Conservation (phyloP, 129 eudicot genomes). For the Saposhnikovia divaricata region DNA sequence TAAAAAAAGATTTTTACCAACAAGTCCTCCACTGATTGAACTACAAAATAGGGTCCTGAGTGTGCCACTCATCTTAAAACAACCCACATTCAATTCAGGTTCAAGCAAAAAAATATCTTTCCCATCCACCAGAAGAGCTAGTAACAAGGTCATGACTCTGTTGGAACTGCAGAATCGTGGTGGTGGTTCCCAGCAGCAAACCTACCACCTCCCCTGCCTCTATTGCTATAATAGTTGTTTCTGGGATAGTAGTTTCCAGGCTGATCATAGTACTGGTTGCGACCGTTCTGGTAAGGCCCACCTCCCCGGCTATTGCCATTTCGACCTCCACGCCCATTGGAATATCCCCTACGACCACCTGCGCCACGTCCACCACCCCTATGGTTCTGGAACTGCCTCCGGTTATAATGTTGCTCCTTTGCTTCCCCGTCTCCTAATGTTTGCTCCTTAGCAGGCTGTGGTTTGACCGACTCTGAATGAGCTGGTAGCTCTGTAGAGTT, state of each 20-base stretch:
- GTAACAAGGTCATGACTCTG: conserved; percentile 28
- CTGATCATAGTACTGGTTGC: conserved; percentile 64
- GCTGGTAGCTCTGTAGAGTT: conserved; percentile 23
- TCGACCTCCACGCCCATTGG: conserved; percentile 71
- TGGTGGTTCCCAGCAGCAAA: conserved; percentile 39
- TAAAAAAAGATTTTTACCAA: background rate
- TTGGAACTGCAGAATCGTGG: conserved; percentile 22
- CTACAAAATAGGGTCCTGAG: conserved; percentile 17
- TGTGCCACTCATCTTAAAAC: conserved; percentile 10
- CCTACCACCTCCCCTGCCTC: conserved; percentile 59
- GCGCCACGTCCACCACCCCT: conserved; percentile 58
- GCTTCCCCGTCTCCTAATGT: conserved; percentile 25
- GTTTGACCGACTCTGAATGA: conserved; percentile 15
- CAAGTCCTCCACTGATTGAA: conserved; percentile 14
- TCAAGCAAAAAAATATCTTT: conserved; percentile 16
- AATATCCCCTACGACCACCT: conserved; percentile 58
- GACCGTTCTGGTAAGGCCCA: conserved; percentile 74
- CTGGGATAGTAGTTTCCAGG: conserved; percentile 54
- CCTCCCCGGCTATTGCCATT: conserved; percentile 48
- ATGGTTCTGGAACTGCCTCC: conserved; percentile 43
- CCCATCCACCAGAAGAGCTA: conserved; percentile 29
- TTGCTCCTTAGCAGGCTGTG: conserved; percentile 25
- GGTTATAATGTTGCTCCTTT: conserved; percentile 47
- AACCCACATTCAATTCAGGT: conserved; percentile 23
- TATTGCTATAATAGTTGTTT: conserved; percentile 35